Evolutionary conservation across 495 filamentous ascomycete genomes (phyloP), one percentile per base, ranked within the genome.

Genomic region (Neurospora discreta): DNA sequence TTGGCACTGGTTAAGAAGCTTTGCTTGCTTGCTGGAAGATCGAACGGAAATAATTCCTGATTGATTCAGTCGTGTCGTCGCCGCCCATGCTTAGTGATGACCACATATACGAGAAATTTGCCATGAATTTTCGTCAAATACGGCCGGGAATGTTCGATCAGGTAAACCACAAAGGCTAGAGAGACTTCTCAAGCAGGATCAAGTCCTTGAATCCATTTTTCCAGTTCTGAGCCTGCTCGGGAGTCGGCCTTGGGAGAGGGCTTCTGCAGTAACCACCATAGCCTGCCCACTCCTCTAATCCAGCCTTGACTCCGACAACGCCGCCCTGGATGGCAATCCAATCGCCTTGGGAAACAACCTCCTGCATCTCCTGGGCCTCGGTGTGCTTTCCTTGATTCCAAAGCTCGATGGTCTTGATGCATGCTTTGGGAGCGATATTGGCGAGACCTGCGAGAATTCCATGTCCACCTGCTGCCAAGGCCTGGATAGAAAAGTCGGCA

Each of bases 311-410:
- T 38, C 91, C 93, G 18, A 96, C 88, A 71, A 97, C 92, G 30
- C 93, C 94, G 46, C 91, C 90, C 74, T 94, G 88, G 75, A 96
- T 97, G 23, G 91, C 90, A 20, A 87, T 89, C 94, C 94, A 97
- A 83, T 98, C 94, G 23, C 92, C 92, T 43, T 89, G 84, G 13
- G 93, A 91, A 41, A 97, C 88, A 52, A 95, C 82, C 15, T 90
- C 91, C 82, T 97, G 94, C 81, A 94, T 76, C 75, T 87, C 87
- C 79, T 90, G 86, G 0, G 94, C 93, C 77, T 95, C 90, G 33
- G 86, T 83, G 36, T 89, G 78, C 78, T 90, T 85, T n/a, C 93
- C 93, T 8, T 80, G 80, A 36, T 82, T 80, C 82, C 90, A 96
- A n/a, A 95, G 86, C 73, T 91, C 85, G 75, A 93, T 84, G 20